Percentiles rank a stretch among this genome's conserved stretches.
These are phyloP conservation scores for Podospora appendiculata DNA, from an alignment of 495 filamentous ascomycete genomes.

Conservation along the genomic window DNA sequence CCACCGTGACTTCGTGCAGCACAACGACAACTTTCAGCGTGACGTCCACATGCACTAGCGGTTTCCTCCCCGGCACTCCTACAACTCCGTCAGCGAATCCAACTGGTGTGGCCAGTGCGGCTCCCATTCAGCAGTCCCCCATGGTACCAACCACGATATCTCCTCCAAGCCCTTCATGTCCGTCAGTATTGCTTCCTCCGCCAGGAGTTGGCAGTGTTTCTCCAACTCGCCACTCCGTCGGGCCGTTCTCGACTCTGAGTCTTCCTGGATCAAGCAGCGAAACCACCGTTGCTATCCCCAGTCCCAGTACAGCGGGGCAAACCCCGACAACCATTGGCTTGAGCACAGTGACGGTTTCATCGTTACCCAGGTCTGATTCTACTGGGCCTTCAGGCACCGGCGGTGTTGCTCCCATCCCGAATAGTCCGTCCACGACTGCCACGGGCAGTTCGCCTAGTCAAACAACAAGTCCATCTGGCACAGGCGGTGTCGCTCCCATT, in stretches of 20 bases:
- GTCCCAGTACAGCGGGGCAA: no score
- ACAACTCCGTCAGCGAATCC: not conserved
- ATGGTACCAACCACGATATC: not conserved
- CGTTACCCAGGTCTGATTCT: not conserved
- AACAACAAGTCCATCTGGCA: no score
- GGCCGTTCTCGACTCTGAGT: no score
- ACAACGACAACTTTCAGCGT: slow-evolving; percentile 6
- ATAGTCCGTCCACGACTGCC: not conserved
- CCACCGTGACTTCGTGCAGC: slow-evolving; percentile 11
- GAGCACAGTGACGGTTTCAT: not conserved
- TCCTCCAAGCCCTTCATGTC: not conserved
- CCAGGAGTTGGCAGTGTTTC: no score
- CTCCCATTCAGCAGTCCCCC: not conserved
- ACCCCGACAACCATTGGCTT: no score
- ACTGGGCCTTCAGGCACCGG: not conserved
- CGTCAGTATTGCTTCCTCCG: no score
- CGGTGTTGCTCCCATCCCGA: not conserved
- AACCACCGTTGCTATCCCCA: no score
- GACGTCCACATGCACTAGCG: slow-evolving; percentile 4
- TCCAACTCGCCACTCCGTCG: no score
- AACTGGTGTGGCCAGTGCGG: not conserved
- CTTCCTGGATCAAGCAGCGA: no score
- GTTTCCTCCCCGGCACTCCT: not conserved
- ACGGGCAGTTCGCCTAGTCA: no score
- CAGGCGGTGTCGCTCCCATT: no score